Evolutionary conservation across 2,329 filamentous ascomycete species (phyloP).

Genomic region (Xylogone sp.): DNA sequence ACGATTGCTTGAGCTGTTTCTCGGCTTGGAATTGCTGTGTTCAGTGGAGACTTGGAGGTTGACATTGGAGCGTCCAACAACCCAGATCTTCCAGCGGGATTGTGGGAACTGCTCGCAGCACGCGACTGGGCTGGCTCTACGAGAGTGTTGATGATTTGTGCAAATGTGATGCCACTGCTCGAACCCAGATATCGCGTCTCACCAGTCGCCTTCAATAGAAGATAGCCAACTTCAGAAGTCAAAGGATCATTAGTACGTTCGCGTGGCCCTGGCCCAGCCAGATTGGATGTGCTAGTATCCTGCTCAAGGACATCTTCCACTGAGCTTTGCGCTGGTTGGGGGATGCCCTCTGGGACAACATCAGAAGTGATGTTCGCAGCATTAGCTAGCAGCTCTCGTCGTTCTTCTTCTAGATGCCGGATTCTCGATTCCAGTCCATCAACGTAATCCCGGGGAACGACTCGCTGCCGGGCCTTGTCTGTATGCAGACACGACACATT

Average conservation of each 20-base stretch:
- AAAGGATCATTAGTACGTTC: neutral
- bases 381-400: slow-evolving; percentile 1
- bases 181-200: slow-evolving; percentile 12
- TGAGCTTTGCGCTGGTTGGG: neutral
- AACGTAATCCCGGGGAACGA: slow-evolving; percentile 9
- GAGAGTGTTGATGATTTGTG: neutral
- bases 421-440: slow-evolving; percentile 11
- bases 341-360: neutral
- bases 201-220: neutral
- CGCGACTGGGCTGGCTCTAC: neutral
- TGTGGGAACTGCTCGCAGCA: neutral
- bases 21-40: neutral
- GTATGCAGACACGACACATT: slow-evolving; percentile 8
- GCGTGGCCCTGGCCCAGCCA: slow-evolving; percentile 1
- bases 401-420: slow-evolving; percentile 6
- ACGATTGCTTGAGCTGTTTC: slow-evolving; percentile 7
- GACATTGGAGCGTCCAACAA: neutral
- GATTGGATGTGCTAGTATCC: neutral
- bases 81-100: neutral
- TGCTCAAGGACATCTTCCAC: neutral
- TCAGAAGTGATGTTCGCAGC: neutral
- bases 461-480: neutral
- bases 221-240: neutral
- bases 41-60: neutral
- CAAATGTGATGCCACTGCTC: slow-evolving; percentile 10